Conservation (phyloP, 768 basidiomycete species). For the Cyclocybe aegerita region DNA sequence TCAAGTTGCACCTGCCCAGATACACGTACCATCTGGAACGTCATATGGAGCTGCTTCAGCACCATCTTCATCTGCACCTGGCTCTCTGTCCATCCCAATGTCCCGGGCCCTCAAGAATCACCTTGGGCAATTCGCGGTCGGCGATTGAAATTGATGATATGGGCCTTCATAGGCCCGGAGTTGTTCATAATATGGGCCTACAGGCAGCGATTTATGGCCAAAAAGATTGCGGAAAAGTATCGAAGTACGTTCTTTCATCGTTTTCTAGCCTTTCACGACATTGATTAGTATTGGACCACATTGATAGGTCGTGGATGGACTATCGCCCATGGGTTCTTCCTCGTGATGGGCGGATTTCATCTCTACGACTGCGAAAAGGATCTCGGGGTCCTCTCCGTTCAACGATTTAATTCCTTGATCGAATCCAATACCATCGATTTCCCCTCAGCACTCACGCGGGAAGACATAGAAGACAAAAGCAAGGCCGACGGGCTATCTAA, state of each 20-base stretch:
- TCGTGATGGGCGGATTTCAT: constrained; percentile 15
- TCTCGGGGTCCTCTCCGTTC: neutral
- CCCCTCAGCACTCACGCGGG: constrained; percentile 8
- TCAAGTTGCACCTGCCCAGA: neutral
- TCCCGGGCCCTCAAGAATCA: constrained; percentile 2
- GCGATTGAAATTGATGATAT: constrained; percentile 5
- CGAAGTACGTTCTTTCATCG: constrained; percentile 2
- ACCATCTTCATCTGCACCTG: constrained; percentile 3
- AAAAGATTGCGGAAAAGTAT: constrained; percentile 4
- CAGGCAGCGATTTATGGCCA: constrained; percentile 15
- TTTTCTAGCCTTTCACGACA: neutral
- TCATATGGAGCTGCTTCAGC: constrained; percentile 2
- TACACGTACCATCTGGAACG: neutral
- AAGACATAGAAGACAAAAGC: constrained; percentile 18
- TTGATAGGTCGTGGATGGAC: constrained; percentile 4
- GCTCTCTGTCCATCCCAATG: constrained; percentile 9
- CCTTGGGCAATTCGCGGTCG: neutral
- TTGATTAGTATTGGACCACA: neutral
- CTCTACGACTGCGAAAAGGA: constrained; percentile 19
- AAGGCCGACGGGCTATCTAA: constrained; percentile 33
- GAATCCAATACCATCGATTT: constrained; percentile 6
- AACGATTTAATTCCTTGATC: constrained; percentile 6
- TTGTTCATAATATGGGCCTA: constrained; percentile 16
- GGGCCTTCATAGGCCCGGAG: constrained; percentile 14
- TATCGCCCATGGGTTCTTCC: constrained; percentile 9